Evolutionary conservation across 352 stramenopile genomes (phyloP), one percentile per base, ranked within the genome.

Genomic region (Phytophthora sp.): DNA sequence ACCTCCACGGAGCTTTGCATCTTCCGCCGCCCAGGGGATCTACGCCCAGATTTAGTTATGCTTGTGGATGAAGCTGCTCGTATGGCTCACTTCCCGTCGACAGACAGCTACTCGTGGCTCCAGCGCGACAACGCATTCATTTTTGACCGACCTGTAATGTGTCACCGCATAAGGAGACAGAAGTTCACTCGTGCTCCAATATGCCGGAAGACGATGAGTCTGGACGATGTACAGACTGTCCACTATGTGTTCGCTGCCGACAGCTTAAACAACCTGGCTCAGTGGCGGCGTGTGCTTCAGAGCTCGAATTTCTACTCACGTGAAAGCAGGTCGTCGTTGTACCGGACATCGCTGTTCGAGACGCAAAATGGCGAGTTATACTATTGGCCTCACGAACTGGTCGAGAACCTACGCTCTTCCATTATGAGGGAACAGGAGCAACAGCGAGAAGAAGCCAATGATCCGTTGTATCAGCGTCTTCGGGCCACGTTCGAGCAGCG

Each of bases 1-100:
- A 69, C 65, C 24, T 68, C 77, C 7, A 80, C 82, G 10, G 84
- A 93, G 53, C 55, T 93, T 9, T 82, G 76, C 24, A 56, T 93
- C 12, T 90, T 83, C 51, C 64, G 67, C 11, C 50, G 65, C 15
- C 76, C 57, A 20, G 46, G 52, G 1, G 51, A 72, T 38, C 49
- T 77, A 0, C 65, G 68, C 0, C 68, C 72, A 1, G 44, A 69
- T n/a, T 27, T 61, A 13, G 71, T 79, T n/a, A 66, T 79, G 57
- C 55, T 79, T 3, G 56, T 82, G 6, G 68, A 84, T n/a, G 57
- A 79, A 11, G 61, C 65, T 6, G 50, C 74, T 4, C 46, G 48
- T 13, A 63, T 74, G 26, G 27, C 65, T n/a, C 48, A 43, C n/a
- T 72, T 80, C 32, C 31, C 55, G 1, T 69, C 58, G 1, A 72